Evolutionary conservation across 306 rosid species (phyloP), one percentile per base, ranked within the genome.

Genomic region (Hippophae rhamnoides): DNA sequence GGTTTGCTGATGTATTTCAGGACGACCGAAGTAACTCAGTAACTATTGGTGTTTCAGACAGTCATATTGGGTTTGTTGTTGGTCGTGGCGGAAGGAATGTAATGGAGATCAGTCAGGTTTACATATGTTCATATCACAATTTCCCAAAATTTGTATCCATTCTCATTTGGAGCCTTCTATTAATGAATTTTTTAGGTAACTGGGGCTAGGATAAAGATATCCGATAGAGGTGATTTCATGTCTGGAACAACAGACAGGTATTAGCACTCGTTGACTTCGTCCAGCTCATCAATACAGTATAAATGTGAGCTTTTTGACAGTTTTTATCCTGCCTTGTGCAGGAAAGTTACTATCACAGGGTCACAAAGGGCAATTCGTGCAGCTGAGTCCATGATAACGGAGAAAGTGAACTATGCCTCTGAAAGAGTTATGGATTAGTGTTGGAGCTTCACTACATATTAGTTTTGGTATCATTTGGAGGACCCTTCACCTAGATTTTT

Each of bases 31-130:
- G 70, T 56, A 88, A 84, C 81, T 88, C 99, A 0, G 14, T 88
- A 78, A 93, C 89, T 52, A 93, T 93, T 63, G 99, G 97, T 2
- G 79, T 93, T 56, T 85, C 94, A 12, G 99, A 93, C 70, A 86
- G 49, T 27, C 99, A 88, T 73, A 84, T 93, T 7, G 99, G 99
- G 13, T 73, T 93, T 78, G 99, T 93, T 80, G 95, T 93, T 65
- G 99, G 99, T 50, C 99, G 99, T 55, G 95, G 95, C 56, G 99
- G 99, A 77, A 88, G 97, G 80, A 93, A 80, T 72, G 77, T 93
- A 73, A 71, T 70, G 68, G 99, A 89, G 66, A 93, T 93, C 47
- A 89, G 95, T 70, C 99, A 93, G 99, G 99, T 93, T 76, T 61
- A 58, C 58, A 65, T 41, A 49, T 70, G 42, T 68, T 55, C 2